phyloP scores from a whole-genome alignment of 2,329 filamentous ascomycete species.

The Knufia petricola region DNA sequence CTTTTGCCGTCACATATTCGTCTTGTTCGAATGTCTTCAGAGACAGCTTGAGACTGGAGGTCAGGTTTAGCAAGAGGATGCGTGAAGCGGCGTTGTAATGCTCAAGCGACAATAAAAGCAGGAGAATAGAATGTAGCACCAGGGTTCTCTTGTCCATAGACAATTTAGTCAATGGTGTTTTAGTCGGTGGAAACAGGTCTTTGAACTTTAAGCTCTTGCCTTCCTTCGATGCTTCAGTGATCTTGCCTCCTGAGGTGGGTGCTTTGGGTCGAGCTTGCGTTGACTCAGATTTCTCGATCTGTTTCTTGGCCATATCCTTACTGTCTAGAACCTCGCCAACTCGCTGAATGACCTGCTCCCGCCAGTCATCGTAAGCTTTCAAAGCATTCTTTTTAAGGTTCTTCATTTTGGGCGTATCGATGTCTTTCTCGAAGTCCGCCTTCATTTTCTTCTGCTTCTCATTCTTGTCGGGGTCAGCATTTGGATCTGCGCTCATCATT shows the following conservation, averaged over 20 bases:
- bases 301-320: slow-evolving; percentile 34
- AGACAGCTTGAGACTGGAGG: slow-evolving; percentile 61
- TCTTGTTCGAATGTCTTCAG: slow-evolving; percentile 56
- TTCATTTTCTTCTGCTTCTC: slow-evolving; percentile 24
- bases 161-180: slow-evolving; percentile 52
- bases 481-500: slow-evolving; percentile 23
- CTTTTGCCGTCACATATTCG: slow-evolving; percentile 65
- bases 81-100: slow-evolving; percentile 67
- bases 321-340: slow-evolving; percentile 59
- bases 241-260: slow-evolving; percentile 10
- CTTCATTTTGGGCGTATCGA: slow-evolving; percentile 21
- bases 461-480: slow-evolving; percentile 22
- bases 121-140: slow-evolving; percentile 60
- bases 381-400: slow-evolving; percentile 58
- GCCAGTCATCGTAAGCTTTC: slow-evolving; percentile 71
- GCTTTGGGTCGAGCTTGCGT: slow-evolving; percentile 11
- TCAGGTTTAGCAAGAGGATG: slow-evolving; percentile 58
- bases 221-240: slow-evolving; percentile 14
- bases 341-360: slow-evolving; percentile 57
- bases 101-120: slow-evolving; percentile 66
- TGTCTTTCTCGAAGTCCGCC: slow-evolving; percentile 30
- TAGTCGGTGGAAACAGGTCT: slow-evolving; percentile 49
- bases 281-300: slow-evolving; percentile 26
- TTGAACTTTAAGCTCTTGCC: slow-evolving; percentile 25
- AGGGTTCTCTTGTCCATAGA: slow-evolving; percentile 53